These are phyloP conservation scores for Baudoinia panamericana DNA, from an alignment of 495 filamentous ascomycete species.

Conservation along the genomic window DNA sequence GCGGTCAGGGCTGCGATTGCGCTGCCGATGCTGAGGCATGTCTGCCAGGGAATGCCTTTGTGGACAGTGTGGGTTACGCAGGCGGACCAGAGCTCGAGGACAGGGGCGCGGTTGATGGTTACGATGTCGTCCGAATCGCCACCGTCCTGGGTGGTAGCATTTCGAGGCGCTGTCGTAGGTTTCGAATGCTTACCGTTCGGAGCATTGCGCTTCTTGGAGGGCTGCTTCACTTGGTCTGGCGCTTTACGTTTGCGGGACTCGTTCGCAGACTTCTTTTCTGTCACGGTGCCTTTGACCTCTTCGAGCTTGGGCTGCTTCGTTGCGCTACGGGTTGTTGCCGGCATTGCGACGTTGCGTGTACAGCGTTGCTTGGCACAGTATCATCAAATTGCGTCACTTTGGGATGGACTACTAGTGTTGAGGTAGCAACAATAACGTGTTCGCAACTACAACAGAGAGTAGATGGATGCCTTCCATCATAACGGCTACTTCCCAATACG, in stretches of 20 bases:
- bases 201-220: background rate
- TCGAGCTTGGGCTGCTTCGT: background rate
- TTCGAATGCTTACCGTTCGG: too few relatives aligned
- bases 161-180: background rate
- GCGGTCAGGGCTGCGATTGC: constrained; percentile 19
- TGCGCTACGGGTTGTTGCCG: background rate
- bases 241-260: constrained; percentile 17
- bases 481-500: too few relatives aligned
- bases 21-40: constrained; percentile 18
- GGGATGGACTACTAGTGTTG: too few relatives aligned
- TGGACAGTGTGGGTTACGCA: constrained; percentile 17
- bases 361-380: too few relatives aligned
- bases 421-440: too few relatives aligned
- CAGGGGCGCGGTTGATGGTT: constrained; percentile 19
- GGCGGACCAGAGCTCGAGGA: constrained; percentile 20
- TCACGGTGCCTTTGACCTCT: background rate
- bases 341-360: too few relatives aligned
- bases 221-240: background rate
- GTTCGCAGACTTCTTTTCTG: background rate
- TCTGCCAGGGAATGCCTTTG: constrained; percentile 9
- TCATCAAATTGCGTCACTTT: too few relatives aligned
- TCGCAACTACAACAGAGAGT: too few relatives aligned
- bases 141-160: background rate
- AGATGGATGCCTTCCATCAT: too few relatives aligned
- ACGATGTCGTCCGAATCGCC: background rate